A percentile compares a stretch with the other conserved stretches of the same genome.
These are phyloP conservation scores for Chrysophaeum taylorii DNA, from an alignment of 352 stramenopile genomes.

Conservation along the genomic window DNA sequence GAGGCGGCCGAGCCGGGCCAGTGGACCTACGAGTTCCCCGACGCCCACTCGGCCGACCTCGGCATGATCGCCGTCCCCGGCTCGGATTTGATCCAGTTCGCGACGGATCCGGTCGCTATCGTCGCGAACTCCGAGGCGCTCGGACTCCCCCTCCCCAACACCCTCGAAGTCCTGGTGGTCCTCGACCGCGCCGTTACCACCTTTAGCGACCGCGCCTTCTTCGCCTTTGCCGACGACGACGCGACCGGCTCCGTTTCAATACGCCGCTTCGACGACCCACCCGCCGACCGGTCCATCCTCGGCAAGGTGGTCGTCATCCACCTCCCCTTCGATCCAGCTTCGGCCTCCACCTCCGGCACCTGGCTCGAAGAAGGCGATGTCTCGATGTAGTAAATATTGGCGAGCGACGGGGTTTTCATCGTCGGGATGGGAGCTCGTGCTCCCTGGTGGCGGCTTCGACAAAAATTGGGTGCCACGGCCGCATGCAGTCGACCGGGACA, in stretches of 20 bases:
- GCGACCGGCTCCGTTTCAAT: background rate
- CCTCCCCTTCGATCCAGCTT: background rate
- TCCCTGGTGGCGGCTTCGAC: too few relatives aligned
- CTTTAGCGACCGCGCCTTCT: background rate
- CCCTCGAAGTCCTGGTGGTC: background rate
- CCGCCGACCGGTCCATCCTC: background rate
- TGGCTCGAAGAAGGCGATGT: conserved; percentile 5
- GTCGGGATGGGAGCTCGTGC: too few relatives aligned
- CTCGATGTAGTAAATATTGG: too few relatives aligned
- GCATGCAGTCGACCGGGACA: too few relatives aligned
- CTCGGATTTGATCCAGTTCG: background rate
- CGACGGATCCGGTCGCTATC: background rate
- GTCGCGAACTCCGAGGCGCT: background rate
- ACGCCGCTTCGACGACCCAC: background rate
- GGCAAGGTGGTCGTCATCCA: background rate
- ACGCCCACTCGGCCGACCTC: background rate
- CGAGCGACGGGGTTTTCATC: too few relatives aligned
- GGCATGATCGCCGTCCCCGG: background rate
- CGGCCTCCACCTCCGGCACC: background rate
- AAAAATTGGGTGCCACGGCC: too few relatives aligned
- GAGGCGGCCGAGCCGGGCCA: background rate
- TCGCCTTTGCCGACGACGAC: background rate
- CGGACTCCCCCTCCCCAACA: background rate
- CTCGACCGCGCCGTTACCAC: background rate
- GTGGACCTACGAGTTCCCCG: background rate